Evolutionary conservation across 192 early-diverging fungal genomes (phyloP).

Genomic region (Entrophospora sp.): DNA sequence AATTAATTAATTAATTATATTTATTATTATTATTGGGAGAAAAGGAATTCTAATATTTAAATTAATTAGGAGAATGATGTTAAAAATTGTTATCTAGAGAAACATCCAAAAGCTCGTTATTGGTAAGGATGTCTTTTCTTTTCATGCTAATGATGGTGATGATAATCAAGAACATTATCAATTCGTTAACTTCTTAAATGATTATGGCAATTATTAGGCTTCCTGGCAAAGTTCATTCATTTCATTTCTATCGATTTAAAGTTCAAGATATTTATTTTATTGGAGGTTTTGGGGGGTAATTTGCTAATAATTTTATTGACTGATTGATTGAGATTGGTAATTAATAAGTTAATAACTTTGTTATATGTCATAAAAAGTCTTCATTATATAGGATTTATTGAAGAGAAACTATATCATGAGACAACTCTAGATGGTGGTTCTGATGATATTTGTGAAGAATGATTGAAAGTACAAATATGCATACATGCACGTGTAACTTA

Average conservation of each 20-base stretch:
- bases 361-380: too few relatives aligned
- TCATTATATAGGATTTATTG: too few relatives aligned
- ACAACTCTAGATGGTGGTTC: too few relatives aligned
- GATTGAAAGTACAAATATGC: too few relatives aligned
- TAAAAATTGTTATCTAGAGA: constrained; percentile 30
- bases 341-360: too few relatives aligned
- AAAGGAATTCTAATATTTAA: not conserved
- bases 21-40: not conserved
- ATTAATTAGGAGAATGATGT: constrained; percentile 7
- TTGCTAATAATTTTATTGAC: too few relatives aligned
- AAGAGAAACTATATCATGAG: too few relatives aligned
- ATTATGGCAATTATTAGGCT: constrained; percentile 11
- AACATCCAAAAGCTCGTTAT: constrained; percentile 34
- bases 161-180: too few relatives aligned
- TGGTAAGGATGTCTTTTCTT: constrained; percentile 16
- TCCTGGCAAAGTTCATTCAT: constrained; percentile 28
- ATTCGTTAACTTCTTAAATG: not conserved
- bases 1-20: too few relatives aligned
- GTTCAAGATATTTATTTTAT: constrained; percentile 40
- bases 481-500: too few relatives aligned
- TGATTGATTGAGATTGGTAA: too few relatives aligned
- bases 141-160: not conserved
- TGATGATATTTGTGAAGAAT: too few relatives aligned
- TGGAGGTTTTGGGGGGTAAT: constrained; percentile 50
- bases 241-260: constrained; percentile 37